Conservation (phyloP, 441 rosid genomes). For the Viola pubescens region DNA sequence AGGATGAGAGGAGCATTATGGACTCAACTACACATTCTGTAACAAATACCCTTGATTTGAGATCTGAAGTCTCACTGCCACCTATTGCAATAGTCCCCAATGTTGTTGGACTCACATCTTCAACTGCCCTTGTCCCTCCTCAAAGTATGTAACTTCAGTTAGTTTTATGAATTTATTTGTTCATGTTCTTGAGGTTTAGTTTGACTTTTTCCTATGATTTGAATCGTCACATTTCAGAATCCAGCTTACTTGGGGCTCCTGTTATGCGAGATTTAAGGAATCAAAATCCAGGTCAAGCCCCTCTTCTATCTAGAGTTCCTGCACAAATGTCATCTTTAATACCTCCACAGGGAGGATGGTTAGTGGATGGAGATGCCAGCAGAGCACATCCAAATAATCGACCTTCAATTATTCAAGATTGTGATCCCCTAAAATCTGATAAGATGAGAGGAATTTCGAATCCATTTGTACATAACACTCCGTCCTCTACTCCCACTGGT, state of each 20-base stretch:
- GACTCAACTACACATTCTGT: conserved; percentile 33
- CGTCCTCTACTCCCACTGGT: conserved; percentile 30
- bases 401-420: conserved; percentile 28
- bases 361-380: conserved; percentile 44
- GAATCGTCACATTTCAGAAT: conserved; percentile 38
- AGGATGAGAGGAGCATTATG: conserved; percentile 43
- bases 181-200: conserved; percentile 5
- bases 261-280: conserved; percentile 52
- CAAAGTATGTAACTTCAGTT: conserved; percentile 40
- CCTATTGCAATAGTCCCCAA: conserved; percentile 34
- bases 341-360: conserved; percentile 57
- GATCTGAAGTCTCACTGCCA: conserved; percentile 46
- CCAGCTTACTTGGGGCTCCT: conserved; percentile 75
- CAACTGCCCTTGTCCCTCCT: conserved; percentile 32
- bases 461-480: conserved; percentile 29
- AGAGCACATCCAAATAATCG: conserved; percentile 19
- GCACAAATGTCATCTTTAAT: conserved; percentile 30
- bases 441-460: conserved; percentile 33
- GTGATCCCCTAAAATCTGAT: conserved; percentile 35
- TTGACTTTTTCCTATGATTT: conserved; percentile 8
- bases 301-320: conserved; percentile 45
- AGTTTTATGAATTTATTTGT: neutral
- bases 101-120: conserved; percentile 30
- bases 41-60: conserved; percentile 36
- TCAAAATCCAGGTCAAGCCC: conserved; percentile 53